These are phyloP conservation scores for Lycium barbarum DNA, from an alignment of 257 asterid genomes.

Conservation along the genomic window DNA sequence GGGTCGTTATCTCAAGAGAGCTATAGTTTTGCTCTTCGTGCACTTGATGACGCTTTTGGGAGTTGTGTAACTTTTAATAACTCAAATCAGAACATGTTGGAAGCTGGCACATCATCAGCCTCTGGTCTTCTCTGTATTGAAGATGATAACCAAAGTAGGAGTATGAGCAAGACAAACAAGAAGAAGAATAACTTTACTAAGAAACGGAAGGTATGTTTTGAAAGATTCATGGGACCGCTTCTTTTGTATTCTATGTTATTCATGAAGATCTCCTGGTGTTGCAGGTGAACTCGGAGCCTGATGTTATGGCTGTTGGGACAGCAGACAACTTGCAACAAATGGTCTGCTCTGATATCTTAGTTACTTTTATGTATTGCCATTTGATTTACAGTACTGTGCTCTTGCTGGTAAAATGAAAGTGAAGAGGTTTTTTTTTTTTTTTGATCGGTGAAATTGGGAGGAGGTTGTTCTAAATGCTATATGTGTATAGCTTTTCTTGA, in stretches of 20 bases:
- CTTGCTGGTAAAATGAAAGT: slow-evolving; percentile 9
- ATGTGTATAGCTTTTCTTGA: slow-evolving; percentile 19
- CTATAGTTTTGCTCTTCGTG: slow-evolving; percentile 61
- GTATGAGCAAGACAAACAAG: slow-evolving; percentile 77
- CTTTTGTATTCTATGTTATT: slow-evolving; percentile 16
- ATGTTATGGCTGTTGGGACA: slow-evolving; percentile 66
- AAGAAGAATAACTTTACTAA: slow-evolving; percentile 70
- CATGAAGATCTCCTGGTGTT: slow-evolving; percentile 26
- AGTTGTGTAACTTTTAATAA: slow-evolving; percentile 70
- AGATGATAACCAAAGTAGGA: slow-evolving; percentile 80
- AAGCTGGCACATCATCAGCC: slow-evolving; percentile 75
- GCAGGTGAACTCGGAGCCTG: slow-evolving; percentile 81
- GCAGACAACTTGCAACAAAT: slow-evolving; percentile 83
- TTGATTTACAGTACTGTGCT: neutral
- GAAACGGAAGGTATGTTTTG: slow-evolving; percentile 80
- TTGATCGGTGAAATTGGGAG: neutral
- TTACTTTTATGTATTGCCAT: slow-evolving; percentile 26
- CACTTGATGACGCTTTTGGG: slow-evolving; percentile 81
- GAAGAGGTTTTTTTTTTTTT: neutral
- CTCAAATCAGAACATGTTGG: slow-evolving; percentile 69
- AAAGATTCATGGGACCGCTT: neutral
- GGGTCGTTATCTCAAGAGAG: slow-evolving; percentile 93
- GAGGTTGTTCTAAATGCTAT: slow-evolving; percentile 4
- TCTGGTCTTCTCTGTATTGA: slow-evolving; percentile 76
- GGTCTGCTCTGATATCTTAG: slow-evolving; percentile 53